Evolutionary conservation across 768 basidiomycete species (phyloP).

Genomic region (Rhodotorula kratochvilovae): DNA sequence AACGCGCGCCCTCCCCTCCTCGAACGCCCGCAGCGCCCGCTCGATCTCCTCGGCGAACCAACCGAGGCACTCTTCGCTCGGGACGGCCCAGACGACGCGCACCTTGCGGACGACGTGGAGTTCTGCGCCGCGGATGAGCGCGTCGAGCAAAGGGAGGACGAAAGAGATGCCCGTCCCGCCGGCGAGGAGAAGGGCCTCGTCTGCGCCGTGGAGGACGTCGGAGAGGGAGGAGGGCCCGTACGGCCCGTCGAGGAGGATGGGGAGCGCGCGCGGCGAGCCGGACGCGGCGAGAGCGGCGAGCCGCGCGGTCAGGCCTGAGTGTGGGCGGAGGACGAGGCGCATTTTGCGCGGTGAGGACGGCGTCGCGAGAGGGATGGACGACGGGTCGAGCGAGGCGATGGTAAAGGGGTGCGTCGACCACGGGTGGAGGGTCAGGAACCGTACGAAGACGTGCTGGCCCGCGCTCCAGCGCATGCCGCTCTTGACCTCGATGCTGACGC

Average conservation of each 20-base stretch:
- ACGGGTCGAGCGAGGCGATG: constrained; percentile 43
- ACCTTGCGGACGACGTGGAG: not conserved
- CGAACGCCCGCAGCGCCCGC: not conserved
- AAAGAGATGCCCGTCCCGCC: constrained; percentile 47
- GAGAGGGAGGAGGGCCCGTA: constrained; percentile 37
- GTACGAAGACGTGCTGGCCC: constrained; percentile 47
- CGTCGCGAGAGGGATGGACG: constrained; percentile 7
- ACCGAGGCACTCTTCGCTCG: not conserved
- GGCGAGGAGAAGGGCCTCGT: constrained; percentile 46
- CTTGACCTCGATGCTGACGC: constrained; percentile 10
- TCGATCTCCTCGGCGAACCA: not conserved
- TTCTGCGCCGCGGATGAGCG: not conserved
- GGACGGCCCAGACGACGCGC: constrained; percentile 13
- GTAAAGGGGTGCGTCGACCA: constrained; percentile 49
- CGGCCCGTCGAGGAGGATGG: constrained; percentile 33
- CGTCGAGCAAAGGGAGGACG: constrained; percentile 1
- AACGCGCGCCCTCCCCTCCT: too few relatives aligned
- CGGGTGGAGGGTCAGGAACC: constrained; percentile 43
- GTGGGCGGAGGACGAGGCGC: constrained; percentile 45
- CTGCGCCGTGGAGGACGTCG: constrained; percentile 1
- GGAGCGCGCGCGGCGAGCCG: not conserved
- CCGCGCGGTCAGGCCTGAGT: constrained; percentile 44
- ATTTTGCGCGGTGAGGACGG: not conserved
- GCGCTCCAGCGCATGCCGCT: constrained; percentile 42
- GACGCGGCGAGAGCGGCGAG: not conserved